Evolutionary conservation across 2,329 filamentous ascomycete species (phyloP), one percentile per base, ranked within the genome.

Genomic region (Capronia americana): DNA sequence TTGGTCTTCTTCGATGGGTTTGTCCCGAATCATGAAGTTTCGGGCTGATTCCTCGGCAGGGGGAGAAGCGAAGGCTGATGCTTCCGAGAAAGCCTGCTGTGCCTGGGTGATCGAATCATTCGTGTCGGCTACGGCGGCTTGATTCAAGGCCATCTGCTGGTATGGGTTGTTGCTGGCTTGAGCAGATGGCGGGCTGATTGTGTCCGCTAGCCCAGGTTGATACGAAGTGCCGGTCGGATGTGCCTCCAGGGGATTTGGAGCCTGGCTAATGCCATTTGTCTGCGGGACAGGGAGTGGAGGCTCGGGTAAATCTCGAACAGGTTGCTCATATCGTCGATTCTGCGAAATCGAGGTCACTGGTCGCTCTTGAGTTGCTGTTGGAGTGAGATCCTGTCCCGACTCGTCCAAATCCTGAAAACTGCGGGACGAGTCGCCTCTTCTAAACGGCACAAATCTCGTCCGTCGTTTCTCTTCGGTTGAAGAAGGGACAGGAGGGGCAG

Each of bases 1-100:
- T 67, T 82, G 80, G 71, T 83, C 81, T 73, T 84, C 82, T 26
- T 79, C 78, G 55, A 84, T 83, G 1, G 82, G 82, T 63, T 83
- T 76, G 57, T 83, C 81, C 34, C 81, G 76, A 56, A 84, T 84
- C 14, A 79, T 82, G 59, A 84, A 71, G 64, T 82, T 83, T 61
- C 82, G 74, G 20, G 78, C 76, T 10, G 78, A 74, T 41, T 82
- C 81, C 44, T 83, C 81, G 1, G 44, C 60, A 38, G 50, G 12
- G 8, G 53, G 30, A n/a, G 57, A 23, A 10, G 61, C 50, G 14
- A 63, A 63, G 20, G 77, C 72, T 26, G 48, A 26, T 50, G 80
- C 80, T 73, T 83, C 81, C 51, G 53, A n/a, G 24, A 55, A 28
- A 0, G 53, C 53, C 71, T 78, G 77, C 61, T 83, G 80, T 6